Evolutionary conservation across 2,329 filamentous ascomycete genomes (phyloP).

Genomic region (Dactylellina leptospora): DNA sequence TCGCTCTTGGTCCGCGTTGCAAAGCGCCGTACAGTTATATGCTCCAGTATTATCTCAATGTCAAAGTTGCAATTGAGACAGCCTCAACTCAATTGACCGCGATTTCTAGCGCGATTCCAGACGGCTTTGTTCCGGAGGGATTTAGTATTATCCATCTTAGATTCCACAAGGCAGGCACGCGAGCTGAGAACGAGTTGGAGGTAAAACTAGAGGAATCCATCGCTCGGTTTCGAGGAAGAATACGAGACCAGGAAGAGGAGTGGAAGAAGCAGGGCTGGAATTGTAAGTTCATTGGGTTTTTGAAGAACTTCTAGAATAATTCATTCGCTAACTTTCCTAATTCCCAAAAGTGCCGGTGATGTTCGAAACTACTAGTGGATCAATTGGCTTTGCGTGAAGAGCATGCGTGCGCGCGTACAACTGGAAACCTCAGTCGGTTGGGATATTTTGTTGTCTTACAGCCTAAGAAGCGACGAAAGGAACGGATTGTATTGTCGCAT

Average conservation of each 20-base stretch:
- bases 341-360: constrained; percentile 37
- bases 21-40: constrained; percentile 51
- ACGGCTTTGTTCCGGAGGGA: constrained; percentile 47
- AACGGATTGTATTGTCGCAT: background rate
- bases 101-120: constrained; percentile 37
- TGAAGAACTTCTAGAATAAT: constrained; percentile 1
- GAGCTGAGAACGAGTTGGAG: constrained; percentile 27
- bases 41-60: constrained; percentile 52
- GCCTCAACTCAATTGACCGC: constrained; percentile 35
- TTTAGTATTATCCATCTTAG: constrained; percentile 36
- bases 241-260: constrained; percentile 43
- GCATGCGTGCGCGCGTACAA: too few relatives aligned
- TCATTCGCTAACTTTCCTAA: background rate
- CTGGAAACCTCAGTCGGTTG: constrained; percentile 1
- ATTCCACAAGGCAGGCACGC: constrained; percentile 21
- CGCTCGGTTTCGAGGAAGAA: constrained; percentile 31
- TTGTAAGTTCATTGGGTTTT: constrained; percentile 32
- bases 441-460: constrained; percentile 16
- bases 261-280: constrained; percentile 51
- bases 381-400: constrained; percentile 32
- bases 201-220: constrained; percentile 27
- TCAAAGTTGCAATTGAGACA: constrained; percentile 35
- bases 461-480: background rate
- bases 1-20: constrained; percentile 49
- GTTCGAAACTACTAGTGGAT: constrained; percentile 31